Evolutionary conservation across 345 rosid species (phyloP), one percentile per base, ranked within the genome.

Genomic region (Eutrema yunnanense): DNA sequence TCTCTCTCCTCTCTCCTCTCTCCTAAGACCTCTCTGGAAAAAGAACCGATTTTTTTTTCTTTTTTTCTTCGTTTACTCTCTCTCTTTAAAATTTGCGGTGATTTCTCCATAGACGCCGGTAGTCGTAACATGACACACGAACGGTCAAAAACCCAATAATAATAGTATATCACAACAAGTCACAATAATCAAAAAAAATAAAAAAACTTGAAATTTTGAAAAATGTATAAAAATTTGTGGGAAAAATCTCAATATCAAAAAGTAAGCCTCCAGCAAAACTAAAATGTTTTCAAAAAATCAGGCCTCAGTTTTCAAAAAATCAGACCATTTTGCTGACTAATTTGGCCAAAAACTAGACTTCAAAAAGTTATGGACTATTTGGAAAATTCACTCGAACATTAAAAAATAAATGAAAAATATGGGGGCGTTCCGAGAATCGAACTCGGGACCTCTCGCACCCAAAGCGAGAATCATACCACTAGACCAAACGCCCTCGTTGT

Each of bases 391-490:
- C 22, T 0, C 2, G 5, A 58, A 33, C 7, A 38, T 4, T 16
- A 16, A 0, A 36, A 8, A 33, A n/a, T 14, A 1, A 4, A 13
- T 0, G 12, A 12, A 12, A 57, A 16, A 36, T 0, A 9, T 0
- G 1, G 90, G 90, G 92, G 87, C 86, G 80, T 84, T 86, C 84
- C 81, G 83, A 84, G 88, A 91, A 89, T 84, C 80, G 74, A 85
- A 86, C 90, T 89, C 84, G 75, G 84, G 92, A 89, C 90, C 87
- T 89, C 92, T 93, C 84, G 84, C 92, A 85, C 92, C 90, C 90
- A 84, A 87, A 90, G 92, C 90, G 75, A 92, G 91, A 88, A 90
- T 87, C 92, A 84, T 86, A 82, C 92, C 91, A 90, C 92, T 90
- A 88, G 88, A 87, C 92, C 89, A 88, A 88, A 85, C 86, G 85